A percentile compares a stretch with the other conserved stretches of the same genome.
Evolutionary conservation across 306 rosid species (phyloP).

Genomic region (Quercus dentata): DNA sequence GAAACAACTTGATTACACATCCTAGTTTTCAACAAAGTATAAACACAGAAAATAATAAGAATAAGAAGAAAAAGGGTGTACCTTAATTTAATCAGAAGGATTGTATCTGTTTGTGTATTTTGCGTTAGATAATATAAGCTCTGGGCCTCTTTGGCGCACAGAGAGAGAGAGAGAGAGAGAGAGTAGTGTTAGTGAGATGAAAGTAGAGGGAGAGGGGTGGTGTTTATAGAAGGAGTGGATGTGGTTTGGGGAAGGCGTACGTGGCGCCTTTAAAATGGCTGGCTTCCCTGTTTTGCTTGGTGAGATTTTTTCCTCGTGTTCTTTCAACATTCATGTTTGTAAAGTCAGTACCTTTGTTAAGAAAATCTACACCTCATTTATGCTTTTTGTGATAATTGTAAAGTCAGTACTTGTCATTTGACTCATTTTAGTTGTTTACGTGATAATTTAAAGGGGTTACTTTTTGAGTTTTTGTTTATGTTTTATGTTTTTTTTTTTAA

Average conservation of each 20-base stretch:
- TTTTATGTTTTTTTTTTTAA: too few species aligned
- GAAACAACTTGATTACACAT: neutral
- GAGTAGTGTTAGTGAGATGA: too few species aligned
- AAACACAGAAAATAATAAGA: neutral
- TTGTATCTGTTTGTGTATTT: neutral
- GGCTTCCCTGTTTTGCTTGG: conserved; percentile 9
- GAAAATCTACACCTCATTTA: neutral
- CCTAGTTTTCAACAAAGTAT: neutral
- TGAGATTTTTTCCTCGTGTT: conserved; percentile 6
- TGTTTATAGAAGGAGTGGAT: conserved; percentile 43
- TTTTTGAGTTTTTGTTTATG: too few species aligned
- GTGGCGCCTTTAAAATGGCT: conserved; percentile 53
- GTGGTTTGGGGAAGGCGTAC: conserved; percentile 53
- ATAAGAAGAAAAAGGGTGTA: conserved; percentile 5
- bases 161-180: conserved; percentile 14
- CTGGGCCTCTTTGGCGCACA: conserved; percentile 6
- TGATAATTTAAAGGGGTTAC: too few species aligned
- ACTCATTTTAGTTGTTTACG: too few species aligned
- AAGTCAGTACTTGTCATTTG: neutral
- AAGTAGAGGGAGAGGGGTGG: neutral
- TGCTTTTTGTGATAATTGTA: neutral
- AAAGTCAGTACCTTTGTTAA: neutral
- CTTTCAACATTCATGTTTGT: neutral
- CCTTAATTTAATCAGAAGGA: conserved; percentile 21
- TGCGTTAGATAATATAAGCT: conserved; percentile 5